Evolutionary conservation across 1,139 yeast genomes (phyloP).

Genomic region (Geotrichum candidum): DNA sequence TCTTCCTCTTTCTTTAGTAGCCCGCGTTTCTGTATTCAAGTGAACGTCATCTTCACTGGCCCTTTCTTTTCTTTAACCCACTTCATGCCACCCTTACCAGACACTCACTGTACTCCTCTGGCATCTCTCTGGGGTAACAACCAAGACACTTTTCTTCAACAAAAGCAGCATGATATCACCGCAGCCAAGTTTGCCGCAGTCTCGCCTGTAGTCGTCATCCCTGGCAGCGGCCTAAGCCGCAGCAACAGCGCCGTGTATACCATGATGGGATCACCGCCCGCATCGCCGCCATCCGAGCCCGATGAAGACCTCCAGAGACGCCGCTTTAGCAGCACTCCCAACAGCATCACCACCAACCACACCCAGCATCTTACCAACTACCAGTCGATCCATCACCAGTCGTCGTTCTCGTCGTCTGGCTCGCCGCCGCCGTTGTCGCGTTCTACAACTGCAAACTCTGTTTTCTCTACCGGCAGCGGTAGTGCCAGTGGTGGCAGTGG

Average conservation of each 20-base stretch:
- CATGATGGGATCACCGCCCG: background rate
- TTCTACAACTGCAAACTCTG: conserved; percentile 18
- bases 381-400: conserved; percentile 16
- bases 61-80: background rate
- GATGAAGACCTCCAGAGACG: background rate
- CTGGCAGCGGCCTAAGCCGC: conserved; percentile 8
- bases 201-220: background rate
- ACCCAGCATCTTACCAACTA: conserved; percentile 15
- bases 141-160: background rate
- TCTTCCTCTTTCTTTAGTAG: background rate
- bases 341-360: conserved; percentile 15
- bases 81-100: conserved; percentile 14
- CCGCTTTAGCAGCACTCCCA: conserved; percentile 5
- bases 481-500: background rate
- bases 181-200: background rate
- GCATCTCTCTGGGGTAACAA: conserved; percentile 28
- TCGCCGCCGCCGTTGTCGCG: conserved; percentile 19
- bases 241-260: background rate
- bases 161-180: background rate
- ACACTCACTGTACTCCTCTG: conserved; percentile 24
- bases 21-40: background rate
- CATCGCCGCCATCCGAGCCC: background rate
- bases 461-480: background rate
- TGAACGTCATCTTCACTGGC: background rate
- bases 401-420: conserved; percentile 17